Conservation (phyloP, 345 rosid species). For the Camelina hispida region DNA sequence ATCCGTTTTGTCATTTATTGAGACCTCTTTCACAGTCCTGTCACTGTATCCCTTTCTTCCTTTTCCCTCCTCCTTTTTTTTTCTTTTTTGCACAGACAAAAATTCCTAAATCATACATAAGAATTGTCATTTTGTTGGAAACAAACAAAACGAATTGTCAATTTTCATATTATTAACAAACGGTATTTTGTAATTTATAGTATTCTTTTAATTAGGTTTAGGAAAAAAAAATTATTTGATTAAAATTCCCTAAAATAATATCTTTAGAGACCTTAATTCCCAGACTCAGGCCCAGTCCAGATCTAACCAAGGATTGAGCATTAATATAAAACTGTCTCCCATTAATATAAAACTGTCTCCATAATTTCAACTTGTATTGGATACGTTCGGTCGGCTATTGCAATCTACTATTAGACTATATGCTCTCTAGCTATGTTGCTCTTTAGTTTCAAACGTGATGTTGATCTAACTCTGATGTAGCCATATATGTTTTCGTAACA, state of each 20-base stretch:
- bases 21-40: conserved; percentile 39
- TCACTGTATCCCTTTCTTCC: conserved; percentile 33
- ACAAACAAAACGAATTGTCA: conserved; percentile 2
- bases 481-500: too few species aligned
- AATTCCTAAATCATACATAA: conserved; percentile 29
- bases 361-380: background rate
- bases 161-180: background rate
- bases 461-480: background rate
- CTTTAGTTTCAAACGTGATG: background rate
- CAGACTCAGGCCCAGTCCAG: background rate
- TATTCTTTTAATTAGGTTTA: background rate
- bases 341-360: background rate
- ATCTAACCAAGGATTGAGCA: too few species aligned
- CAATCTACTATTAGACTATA: background rate
- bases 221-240: background rate
- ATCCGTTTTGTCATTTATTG: conserved; percentile 25
- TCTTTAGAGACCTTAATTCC: too few species aligned
- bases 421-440: background rate
- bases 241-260: background rate
- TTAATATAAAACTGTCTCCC: background rate
- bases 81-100: conserved; percentile 4
- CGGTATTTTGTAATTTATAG: too few species aligned
- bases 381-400: background rate
- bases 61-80: background rate
- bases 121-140: conserved; percentile 27